Conservation (phyloP, 306 rosid species). For the Prinsepia uniflora region DNA sequence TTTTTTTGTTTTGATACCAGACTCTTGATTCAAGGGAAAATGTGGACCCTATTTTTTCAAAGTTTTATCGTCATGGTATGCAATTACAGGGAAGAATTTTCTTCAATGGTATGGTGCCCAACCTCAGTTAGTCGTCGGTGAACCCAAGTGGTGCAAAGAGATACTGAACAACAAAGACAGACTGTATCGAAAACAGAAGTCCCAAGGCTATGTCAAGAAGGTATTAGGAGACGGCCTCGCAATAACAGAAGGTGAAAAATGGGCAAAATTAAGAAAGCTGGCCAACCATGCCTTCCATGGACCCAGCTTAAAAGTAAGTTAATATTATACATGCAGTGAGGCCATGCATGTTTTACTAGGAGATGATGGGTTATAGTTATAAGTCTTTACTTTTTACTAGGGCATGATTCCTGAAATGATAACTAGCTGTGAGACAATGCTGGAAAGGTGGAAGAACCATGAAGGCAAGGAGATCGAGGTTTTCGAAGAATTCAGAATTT, state of each 20-base stretch:
- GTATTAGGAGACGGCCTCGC: neutral
- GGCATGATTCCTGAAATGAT: neutral
- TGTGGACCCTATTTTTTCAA: too few species aligned
- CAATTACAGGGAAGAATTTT: neutral
- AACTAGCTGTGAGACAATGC: neutral
- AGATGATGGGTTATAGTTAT: too few species aligned
- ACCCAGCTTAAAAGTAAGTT: slow-evolving; percentile 20
- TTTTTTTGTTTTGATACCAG: too few species aligned
- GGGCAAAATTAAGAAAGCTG: slow-evolving; percentile 18
- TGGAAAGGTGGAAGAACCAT: neutral
- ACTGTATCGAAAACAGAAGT: neutral
- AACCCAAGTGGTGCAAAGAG: neutral
- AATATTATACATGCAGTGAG: neutral
- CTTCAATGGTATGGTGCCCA: neutral
- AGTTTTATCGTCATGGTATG: too few species aligned
- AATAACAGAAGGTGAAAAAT: slow-evolving; percentile 14
- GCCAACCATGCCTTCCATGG: slow-evolving; percentile 9
- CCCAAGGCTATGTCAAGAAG: neutral
- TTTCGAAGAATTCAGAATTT: slow-evolving; percentile 22
- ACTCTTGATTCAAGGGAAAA: too few species aligned
- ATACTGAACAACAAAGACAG: neutral
- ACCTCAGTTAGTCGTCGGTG: neutral
- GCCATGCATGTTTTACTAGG: too few species aligned
- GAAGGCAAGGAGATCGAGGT: slow-evolving; percentile 30
- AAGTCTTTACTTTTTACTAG: neutral